Evolutionary conservation across 1,139 yeast genomes (phyloP).

Genomic region (Tardiomyces depauwii): DNA sequence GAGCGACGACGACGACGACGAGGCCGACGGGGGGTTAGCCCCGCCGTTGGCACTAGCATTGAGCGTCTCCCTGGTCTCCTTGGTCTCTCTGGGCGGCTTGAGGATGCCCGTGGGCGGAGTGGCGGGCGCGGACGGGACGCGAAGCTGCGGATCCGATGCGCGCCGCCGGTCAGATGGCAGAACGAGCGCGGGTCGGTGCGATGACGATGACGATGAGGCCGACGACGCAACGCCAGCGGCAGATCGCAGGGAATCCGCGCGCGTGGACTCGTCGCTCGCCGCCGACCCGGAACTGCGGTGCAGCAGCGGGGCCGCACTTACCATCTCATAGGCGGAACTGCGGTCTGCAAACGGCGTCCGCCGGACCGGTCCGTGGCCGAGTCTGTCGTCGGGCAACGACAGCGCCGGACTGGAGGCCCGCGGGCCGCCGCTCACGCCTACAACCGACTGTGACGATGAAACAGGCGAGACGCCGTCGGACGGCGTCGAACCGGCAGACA

Average conservation of each 20-base stretch:
- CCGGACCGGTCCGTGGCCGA: background rate
- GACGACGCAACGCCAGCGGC: background rate
- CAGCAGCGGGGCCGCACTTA: background rate
- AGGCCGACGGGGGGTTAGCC: too few relatives aligned
- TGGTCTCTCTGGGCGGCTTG: background rate
- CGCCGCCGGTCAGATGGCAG: constrained; percentile 2
- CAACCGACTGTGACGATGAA: background rate
- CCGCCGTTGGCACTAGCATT: too few relatives aligned
- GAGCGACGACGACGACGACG: too few relatives aligned
- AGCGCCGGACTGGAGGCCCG: background rate
- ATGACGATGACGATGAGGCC: background rate
- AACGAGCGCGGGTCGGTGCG: background rate
- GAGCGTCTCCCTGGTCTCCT: background rate
- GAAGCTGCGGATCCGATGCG: background rate
- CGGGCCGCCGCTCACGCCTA: background rate
- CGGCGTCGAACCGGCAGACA: constrained; percentile 7
- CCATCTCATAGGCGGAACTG: background rate
- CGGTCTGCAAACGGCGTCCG: background rate
- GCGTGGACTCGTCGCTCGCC: background rate
- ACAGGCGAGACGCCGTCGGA: background rate
- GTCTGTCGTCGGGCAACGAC: background rate
- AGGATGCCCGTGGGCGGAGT: background rate
- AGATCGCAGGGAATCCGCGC: background rate
- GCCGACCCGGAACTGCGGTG: background rate
- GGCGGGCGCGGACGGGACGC: background rate